Percentiles rank a stretch among this genome's conserved stretches.
Conservation (phyloP, 2,329 filamentous ascomycete species). For the Aphanoascus verrucosus region DNA sequence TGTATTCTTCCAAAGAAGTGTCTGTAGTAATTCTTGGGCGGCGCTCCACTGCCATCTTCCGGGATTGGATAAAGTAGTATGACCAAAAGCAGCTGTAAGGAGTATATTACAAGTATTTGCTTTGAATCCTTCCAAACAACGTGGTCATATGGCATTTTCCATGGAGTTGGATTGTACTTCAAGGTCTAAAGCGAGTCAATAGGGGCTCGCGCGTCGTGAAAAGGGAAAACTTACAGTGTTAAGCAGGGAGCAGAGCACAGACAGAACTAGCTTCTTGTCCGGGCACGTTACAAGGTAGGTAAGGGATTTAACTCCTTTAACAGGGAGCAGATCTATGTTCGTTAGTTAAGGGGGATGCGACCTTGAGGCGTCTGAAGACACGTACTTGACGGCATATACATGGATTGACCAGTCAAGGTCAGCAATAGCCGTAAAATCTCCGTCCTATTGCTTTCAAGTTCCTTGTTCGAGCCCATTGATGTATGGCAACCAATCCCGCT, state of each 20-base stretch:
- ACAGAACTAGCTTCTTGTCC: slow-evolving; percentile 85
- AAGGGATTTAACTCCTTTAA: slow-evolving; percentile 69
- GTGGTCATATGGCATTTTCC: slow-evolving; percentile 89
- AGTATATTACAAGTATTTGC: slow-evolving; percentile 82
- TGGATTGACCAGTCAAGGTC: slow-evolving; percentile 76
- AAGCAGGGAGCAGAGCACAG: slow-evolving; percentile 78
- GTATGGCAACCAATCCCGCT: slow-evolving; percentile 94
- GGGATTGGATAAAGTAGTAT: slow-evolving; percentile 80
- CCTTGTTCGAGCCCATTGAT: slow-evolving; percentile 74
- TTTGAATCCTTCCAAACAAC: slow-evolving; percentile 85
- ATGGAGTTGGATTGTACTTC: slow-evolving; percentile 90
- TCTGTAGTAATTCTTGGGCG: slow-evolving; percentile 82
- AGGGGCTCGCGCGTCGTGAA: not conserved
- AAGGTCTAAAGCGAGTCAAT: slow-evolving; percentile 50
- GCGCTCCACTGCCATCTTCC: slow-evolving; percentile 53
- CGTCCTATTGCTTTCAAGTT: slow-evolving; percentile 83
- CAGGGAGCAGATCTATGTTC: slow-evolving; percentile 53
- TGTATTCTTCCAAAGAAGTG: slow-evolving; percentile 86
- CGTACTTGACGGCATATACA: slow-evolving; percentile 74
- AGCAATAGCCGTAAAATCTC: slow-evolving; percentile 80
- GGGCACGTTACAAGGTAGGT: slow-evolving; percentile 80
- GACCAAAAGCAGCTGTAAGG: slow-evolving; percentile 78
- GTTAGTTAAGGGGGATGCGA: not conserved
- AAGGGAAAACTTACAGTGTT: slow-evolving; percentile 61
- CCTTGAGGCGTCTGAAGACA: slow-evolving; percentile 10